Percentiles rank a stretch among this genome's conserved stretches.
phyloP scores from a whole-genome alignment of 179 eudicot genomes.

The Camellia oleifera region DNA sequence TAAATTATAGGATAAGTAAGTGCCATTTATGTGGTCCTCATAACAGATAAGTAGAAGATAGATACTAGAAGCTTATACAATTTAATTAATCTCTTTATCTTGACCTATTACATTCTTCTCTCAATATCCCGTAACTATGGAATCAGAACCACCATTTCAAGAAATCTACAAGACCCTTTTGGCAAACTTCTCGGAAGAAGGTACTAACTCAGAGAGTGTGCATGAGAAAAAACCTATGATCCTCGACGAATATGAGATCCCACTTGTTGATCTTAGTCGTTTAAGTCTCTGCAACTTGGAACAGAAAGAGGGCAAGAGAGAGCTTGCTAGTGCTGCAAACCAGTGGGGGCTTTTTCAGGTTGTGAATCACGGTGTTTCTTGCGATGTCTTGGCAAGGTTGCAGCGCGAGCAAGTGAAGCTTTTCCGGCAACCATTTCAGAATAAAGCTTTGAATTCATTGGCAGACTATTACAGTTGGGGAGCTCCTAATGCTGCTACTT shows the following conservation, averaged over 20 bases:
- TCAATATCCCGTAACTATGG: neutral
- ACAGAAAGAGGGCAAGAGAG: constrained; percentile 13
- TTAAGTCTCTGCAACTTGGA: constrained; percentile 1
- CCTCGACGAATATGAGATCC: constrained; percentile 22
- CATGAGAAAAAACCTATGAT: neutral
- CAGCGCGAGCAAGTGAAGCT: constrained; percentile 38
- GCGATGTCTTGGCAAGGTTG: constrained; percentile 28
- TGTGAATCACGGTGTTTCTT: constrained; percentile 41
- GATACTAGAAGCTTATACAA: too few relatives aligned
- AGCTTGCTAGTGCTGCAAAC: constrained; percentile 19
- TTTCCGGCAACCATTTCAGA: constrained; percentile 43
- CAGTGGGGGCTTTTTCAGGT: constrained; percentile 37
- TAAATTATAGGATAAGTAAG: too few relatives aligned
- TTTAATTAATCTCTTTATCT: neutral
- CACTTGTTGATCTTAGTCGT: constrained; percentile 32
- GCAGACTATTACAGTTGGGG: constrained; percentile 59
- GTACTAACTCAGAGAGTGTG: neutral
- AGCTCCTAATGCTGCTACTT: constrained; percentile 43
- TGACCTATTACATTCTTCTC: neutral
- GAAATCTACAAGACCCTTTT: constrained; percentile 30
- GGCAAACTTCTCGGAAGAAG: neutral
- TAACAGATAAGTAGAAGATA: too few relatives aligned
- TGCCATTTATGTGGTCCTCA: too few relatives aligned
- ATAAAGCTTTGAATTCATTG: constrained; percentile 37
- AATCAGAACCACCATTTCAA: constrained; percentile 39